Base-by-base conservation (phyloP, 805 yeast species). In the Sugiyamaella boreocaroliniensis region DNA sequence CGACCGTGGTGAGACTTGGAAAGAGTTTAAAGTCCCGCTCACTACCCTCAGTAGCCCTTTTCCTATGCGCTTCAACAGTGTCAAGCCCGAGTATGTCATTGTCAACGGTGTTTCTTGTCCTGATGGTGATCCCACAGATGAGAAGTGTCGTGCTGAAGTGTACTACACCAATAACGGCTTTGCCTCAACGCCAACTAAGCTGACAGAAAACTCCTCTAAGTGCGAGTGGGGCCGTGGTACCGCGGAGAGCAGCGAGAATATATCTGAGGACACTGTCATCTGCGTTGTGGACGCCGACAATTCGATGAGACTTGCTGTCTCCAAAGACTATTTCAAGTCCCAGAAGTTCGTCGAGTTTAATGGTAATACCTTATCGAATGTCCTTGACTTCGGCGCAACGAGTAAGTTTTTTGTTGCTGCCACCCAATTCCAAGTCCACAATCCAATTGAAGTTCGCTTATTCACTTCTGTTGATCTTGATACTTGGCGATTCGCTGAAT, bases 101-200 rank as follows among this genome's bases (percentile, higher is more conserved):
- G 64, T 76, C 50, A 68, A 71, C 14, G 72, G 74, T 45, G 59
- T 55, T 34, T 60, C 62, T 29, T 73, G 83, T 58, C 63, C 68
- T 4, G 53, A 55, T 3, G 55, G 56, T 15, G 61, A 68, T 37
- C 48, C 46, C 7, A 45, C 54, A 18, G 51, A 48, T 9, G 59
- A 55, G 2, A 53, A 59, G 3, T 79, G 84, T 62, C 61, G 61
- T 15, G 60, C 66, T 43, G 64, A 60, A 43, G 68, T 66, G 58
- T 76, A 66, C 59, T 75, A 73, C 61, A 75, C 85, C 10, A 66
- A 56, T 3, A 77, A 79, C 61, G 75, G 75, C 44, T 72, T 80
- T 57, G 68, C 70, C 47, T 58, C 74, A 9, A 45, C 61, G n/a
- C 51, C 59, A 3, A 53, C 59, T 16, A 43, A 52, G 18, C 71